Conservation (phyloP, 1,139 yeast species). For the Diutina pseudorugosa region DNA sequence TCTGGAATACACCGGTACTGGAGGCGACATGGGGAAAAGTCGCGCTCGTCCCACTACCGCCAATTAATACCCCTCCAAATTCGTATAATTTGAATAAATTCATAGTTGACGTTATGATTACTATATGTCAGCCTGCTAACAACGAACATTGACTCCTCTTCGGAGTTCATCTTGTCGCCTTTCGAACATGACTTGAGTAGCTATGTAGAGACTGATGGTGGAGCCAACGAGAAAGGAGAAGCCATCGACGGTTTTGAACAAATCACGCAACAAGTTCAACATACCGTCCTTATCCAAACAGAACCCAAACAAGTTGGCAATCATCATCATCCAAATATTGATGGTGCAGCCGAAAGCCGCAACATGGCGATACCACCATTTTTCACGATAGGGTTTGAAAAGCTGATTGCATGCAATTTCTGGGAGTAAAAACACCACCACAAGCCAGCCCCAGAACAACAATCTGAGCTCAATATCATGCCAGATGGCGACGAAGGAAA, state of each 20-base stretch:
- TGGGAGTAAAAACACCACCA: conserved; percentile 81
- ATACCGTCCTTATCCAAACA: conserved; percentile 89
- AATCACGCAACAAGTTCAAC: conserved; percentile 45
- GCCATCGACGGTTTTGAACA: conserved; percentile 64
- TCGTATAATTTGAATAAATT: too few relatives aligned
- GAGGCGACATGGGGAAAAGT: conserved; percentile 31
- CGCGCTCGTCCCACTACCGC: not conserved
- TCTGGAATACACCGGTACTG: conserved; percentile 28
- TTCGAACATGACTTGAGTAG: conserved; percentile 91
- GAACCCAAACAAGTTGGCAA: conserved; percentile 90
- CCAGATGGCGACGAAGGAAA: conserved; percentile 96
- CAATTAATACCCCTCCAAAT: too few relatives aligned
- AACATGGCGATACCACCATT: conserved; percentile 66
- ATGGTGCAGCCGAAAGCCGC: conserved; percentile 82
- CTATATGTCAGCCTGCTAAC: not conserved
- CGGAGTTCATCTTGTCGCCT: conserved; percentile 77
- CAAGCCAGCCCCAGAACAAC: conserved; percentile 91
- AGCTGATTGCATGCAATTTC: conserved; percentile 56
- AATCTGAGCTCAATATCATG: conserved; percentile 87
- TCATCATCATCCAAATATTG: conserved; percentile 97
- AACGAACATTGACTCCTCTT: conserved; percentile 65
- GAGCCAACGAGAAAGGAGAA: conserved; percentile 52
- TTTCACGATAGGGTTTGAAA: conserved; percentile 27
- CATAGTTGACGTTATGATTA: too few relatives aligned
- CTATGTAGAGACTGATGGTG: conserved; percentile 63